phyloP scores from a whole-genome alignment of 2,329 filamentous ascomycete species.

The Hymenoscyphus fructigenus region DNA sequence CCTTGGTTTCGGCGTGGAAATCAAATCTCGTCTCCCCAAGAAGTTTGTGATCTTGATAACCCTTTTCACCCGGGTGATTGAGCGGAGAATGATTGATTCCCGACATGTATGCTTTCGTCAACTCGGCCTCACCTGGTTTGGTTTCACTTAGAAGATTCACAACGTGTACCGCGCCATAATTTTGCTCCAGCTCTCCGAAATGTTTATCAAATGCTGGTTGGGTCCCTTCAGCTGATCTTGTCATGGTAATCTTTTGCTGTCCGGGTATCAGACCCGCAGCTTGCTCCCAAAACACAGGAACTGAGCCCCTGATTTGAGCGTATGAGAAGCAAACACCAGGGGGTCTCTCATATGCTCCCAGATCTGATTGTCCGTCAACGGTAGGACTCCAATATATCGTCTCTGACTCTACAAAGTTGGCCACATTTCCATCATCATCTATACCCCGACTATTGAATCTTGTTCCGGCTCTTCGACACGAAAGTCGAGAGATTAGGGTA shows the following conservation, averaged over 20 bases:
- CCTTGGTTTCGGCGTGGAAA: conserved; percentile 92
- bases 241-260: conserved; percentile 92
- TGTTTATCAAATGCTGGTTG: conserved; percentile 96
- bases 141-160: conserved; percentile 91
- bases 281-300: conserved; percentile 98
- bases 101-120: conserved; percentile 75
- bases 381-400: conserved; percentile 85
- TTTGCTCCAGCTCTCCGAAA: conserved; percentile 80
- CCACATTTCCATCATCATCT: conserved; percentile 94
- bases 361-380: conserved; percentile 23
- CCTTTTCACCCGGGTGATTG: conserved; percentile 56
- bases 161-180: conserved; percentile 88
- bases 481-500: conserved; percentile 88
- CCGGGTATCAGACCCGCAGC: conserved; percentile 81
- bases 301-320: conserved; percentile 86
- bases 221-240: conserved; percentile 83
- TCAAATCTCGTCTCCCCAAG: conserved; percentile 86
- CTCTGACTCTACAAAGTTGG: conserved; percentile 98
- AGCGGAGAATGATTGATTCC: conserved; percentile 75
- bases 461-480: conserved; percentile 87
- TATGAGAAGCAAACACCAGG: conserved; percentile 82
- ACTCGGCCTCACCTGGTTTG: conserved; percentile 81
- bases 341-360: conserved; percentile 25
- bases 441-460: conserved; percentile 97
- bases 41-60: conserved; percentile 67